These are phyloP conservation scores for Hemerocallis citrina DNA, from an alignment of 106 monocot genomes.

Conservation along the genomic window DNA sequence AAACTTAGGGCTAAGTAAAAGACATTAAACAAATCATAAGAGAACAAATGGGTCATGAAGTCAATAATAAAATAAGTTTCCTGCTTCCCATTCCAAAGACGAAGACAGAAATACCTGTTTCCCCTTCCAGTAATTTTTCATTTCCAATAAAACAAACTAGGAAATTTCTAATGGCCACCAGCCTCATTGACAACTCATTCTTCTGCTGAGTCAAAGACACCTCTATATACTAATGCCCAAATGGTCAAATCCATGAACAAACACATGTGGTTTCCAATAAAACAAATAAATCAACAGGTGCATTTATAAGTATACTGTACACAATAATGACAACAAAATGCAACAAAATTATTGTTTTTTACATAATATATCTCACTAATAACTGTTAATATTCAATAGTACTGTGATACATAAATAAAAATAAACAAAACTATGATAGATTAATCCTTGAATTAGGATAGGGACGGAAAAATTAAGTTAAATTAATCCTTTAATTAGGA, in stretches of 20 bases:
- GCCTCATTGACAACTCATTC: background rate
- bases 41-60: background rate
- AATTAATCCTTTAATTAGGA: background rate
- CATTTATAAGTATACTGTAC: background rate
- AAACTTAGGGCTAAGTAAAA: background rate
- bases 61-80: background rate
- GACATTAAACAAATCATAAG: background rate
- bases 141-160: too few relatives aligned
- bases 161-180: slow-evolving; percentile 2
- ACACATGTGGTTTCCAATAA: background rate
- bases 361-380: too few relatives aligned
- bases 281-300: background rate
- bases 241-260: background rate
- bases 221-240: background rate
- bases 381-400: background rate
- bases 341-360: slow-evolving; percentile 2
- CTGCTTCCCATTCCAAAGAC: background rate
- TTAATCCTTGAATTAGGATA: background rate
- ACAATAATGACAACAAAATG: background rate
- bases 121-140: too few relatives aligned
- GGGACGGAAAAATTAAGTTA: background rate
- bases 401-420: background rate
- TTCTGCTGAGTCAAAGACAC: slow-evolving; percentile 2
- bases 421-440: slow-evolving; percentile 2
- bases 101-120: background rate